Base-by-base conservation (phyloP, 257 asterid species). In the Petunia axillaris region DNA sequence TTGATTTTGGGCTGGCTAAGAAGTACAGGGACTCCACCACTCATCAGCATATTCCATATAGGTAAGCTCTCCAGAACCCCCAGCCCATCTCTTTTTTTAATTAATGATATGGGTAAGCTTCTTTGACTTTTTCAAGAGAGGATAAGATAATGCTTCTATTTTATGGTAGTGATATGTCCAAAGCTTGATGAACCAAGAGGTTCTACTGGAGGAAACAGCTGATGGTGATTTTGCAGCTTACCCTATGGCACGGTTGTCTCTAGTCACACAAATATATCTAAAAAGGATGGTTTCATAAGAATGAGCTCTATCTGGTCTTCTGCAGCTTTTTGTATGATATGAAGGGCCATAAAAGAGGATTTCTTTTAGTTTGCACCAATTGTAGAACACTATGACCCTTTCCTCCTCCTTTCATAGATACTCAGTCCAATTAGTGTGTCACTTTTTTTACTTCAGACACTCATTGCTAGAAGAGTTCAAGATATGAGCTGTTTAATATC, bases 1-100 rank as follows among this genome's bases (percentile, higher is more conserved):
- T 94, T 64, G 98, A 94, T 85, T 92, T 94, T 87, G 98, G 98
- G 64, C 93, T 92, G 70, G 98, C 98, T 74, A 94, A 94, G 88
- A 94, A 90, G 88, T 94, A 91, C 80, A 88, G 97, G 64, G 98
- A 94, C 88, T 83, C 97, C 41, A 77, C 92, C 35, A 91, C 93
- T 67, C 98, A 92, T 87, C 95, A 86, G 75, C 98, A 94, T 83
- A 94, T 94, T 85, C 97, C 98, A 73, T 94, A 92, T 81, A 87
- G 98, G 98, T 92, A 55, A 58, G 88, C 50, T 55, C 41, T 79
- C 79, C 79, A 78, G 59, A 36, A 41, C 64, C 38, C 38, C 64
- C 1, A 7, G 2, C 16, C 60, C 35, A 36, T 62, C 43, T 71
- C 10, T 41, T 48, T 48, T 35, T 48, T 71, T 25, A 9, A 70